Evolutionary conservation across 371 early-diverging fungal genomes (phyloP).

Genomic region (Actinomortierella wolfii): DNA sequence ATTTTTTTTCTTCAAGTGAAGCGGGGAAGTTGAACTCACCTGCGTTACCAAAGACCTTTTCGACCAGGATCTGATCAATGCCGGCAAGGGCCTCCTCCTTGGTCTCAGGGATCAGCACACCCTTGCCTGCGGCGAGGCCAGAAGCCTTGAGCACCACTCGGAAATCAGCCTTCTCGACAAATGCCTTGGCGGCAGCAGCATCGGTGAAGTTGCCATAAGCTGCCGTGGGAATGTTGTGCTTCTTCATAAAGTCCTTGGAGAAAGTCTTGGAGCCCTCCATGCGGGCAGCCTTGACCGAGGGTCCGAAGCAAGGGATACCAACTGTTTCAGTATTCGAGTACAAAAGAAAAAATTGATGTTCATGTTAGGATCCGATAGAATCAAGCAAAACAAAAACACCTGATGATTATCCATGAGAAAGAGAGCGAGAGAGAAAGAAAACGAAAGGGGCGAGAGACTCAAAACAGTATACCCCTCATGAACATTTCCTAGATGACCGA

Average conservation of each 20-base stretch:
- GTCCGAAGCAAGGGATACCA: slow-evolving; percentile 95
- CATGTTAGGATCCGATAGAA: not conserved
- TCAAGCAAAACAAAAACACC: not conserved
- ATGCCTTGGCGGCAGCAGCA: slow-evolving; percentile 77
- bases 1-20: not conserved
- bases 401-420: too few species aligned
- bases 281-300: slow-evolving; percentile 85
- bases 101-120: slow-evolving; percentile 89
- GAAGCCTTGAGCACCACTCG: slow-evolving; percentile 74
- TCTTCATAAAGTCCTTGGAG: slow-evolving; percentile 97
- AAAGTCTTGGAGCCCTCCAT: slow-evolving; percentile 98
- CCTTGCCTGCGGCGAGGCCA: slow-evolving; percentile 97
- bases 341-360: not conserved
- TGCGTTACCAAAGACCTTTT: slow-evolving; percentile 87
- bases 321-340: slow-evolving; percentile 53
- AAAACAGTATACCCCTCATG: too few species aligned
- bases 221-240: slow-evolving; percentile 95
- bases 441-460: too few species aligned
- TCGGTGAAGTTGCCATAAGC: slow-evolving; percentile 91
- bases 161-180: slow-evolving; percentile 74
- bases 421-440: not conserved
- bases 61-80: slow-evolving; percentile 86
- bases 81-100: slow-evolving; percentile 89
- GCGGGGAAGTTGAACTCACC: slow-evolving; percentile 51
- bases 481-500: too few species aligned